These are phyloP conservation scores for Salix udensis DNA, from an alignment of 345 rosid genomes.

Conservation along the genomic window DNA sequence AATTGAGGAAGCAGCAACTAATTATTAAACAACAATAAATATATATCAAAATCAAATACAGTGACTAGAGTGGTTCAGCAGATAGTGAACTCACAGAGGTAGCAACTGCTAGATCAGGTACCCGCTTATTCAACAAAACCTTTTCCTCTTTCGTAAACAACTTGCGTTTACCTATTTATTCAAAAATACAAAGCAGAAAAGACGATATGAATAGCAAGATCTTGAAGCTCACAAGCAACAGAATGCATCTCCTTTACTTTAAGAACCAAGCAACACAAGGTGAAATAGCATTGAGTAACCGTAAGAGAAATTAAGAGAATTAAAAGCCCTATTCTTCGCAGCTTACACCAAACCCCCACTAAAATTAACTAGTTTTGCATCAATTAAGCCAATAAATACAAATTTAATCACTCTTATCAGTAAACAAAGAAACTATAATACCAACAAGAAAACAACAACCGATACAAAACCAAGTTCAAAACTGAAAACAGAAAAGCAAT, in stretches of 20 bases:
- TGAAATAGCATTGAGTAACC: too few species aligned
- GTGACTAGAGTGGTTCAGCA: neutral
- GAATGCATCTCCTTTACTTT: too few species aligned
- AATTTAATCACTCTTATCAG: neutral
- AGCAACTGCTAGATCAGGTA: slow-evolving; percentile 62
- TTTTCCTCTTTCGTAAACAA: slow-evolving; percentile 80
- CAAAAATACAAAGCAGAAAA: slow-evolving; percentile 6
- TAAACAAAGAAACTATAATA: neutral
- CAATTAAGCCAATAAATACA: neutral
- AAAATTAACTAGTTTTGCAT: neutral
- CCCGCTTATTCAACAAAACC: slow-evolving; percentile 59
- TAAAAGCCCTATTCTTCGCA: neutral
- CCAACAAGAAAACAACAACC: neutral
- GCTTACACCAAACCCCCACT: neutral
- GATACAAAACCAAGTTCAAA: neutral
- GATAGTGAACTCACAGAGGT: slow-evolving; percentile 62
- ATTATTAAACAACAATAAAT: neutral
- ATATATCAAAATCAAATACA: neutral
- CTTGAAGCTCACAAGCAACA: neutral
- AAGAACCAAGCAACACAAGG: too few species aligned
- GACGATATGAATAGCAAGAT: neutral
- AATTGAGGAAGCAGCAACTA: neutral
- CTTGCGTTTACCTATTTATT: slow-evolving; percentile 50
- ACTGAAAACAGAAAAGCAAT: neutral
- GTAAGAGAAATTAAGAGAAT: too few species aligned